phyloP scores from a whole-genome alignment of 495 filamentous ascomycete genomes.

The Podospora sp. region DNA sequence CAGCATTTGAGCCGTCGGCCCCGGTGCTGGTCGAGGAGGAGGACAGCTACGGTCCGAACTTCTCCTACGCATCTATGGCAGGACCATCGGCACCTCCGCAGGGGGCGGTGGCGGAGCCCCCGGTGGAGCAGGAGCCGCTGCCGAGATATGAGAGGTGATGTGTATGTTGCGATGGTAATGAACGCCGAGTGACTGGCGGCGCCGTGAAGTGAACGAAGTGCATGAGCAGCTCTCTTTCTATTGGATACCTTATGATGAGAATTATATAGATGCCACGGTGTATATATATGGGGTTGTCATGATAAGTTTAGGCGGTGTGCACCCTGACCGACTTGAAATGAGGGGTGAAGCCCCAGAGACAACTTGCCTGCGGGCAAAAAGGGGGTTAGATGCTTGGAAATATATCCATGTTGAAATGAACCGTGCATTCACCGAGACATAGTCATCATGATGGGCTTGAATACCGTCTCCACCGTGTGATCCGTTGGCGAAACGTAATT shows the following conservation, averaged over 20 bases:
- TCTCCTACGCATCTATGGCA: conserved; percentile 35
- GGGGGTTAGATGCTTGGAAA: no score
- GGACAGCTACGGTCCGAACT: conserved; percentile 50
- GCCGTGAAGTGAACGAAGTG: background rate
- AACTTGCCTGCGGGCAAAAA: no score
- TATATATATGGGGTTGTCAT: background rate
- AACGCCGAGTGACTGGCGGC: background rate
- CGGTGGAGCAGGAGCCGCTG: conserved; percentile 39
- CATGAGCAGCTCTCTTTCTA: background rate
- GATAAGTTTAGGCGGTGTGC: background rate
- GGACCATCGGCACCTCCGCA: conserved; percentile 25
- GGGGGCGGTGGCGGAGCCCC: background rate
- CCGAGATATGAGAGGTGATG: conserved; percentile 38
- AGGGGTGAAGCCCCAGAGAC: background rate
- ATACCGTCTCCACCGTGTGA: no score
- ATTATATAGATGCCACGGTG: background rate
- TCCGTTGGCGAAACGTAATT: no score
- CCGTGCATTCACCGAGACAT: no score
- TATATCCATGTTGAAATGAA: no score
- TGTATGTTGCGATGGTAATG: background rate
- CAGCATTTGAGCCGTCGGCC: conserved; percentile 58
- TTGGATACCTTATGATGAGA: background rate
- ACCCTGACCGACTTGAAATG: background rate
- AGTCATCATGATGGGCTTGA: no score
- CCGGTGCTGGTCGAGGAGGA: conserved; percentile 68